phyloP scores from a whole-genome alignment of 1,139 yeast species.

The Spencermartinsiella ligniputridi region DNA sequence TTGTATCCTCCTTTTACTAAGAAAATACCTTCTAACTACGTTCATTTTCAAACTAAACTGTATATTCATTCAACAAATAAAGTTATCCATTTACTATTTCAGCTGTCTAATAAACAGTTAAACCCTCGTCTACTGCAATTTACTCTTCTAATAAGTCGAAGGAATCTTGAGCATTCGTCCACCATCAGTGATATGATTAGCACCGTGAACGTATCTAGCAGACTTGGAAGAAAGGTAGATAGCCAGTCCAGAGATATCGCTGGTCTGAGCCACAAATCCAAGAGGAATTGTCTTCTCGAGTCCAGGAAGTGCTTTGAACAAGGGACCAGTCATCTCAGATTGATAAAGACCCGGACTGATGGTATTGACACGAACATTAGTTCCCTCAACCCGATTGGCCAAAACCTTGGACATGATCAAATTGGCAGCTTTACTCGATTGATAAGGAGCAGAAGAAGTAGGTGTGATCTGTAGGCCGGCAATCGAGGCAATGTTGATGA shows the following conservation, averaged over 20 bases:
- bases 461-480: slow-evolving; percentile 77
- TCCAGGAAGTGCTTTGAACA: background rate
- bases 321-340: slow-evolving; percentile 9
- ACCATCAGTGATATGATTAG: slow-evolving; percentile 11
- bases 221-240: slow-evolving; percentile 8
- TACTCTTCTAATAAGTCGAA: background rate
- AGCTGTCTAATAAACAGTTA: too few species aligned
- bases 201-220: slow-evolving; percentile 9
- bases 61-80: too few species aligned
- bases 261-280: slow-evolving; percentile 4
- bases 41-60: too few species aligned
- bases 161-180: slow-evolving; percentile 7
- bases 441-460: slow-evolving; percentile 76
- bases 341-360: slow-evolving; percentile 12
- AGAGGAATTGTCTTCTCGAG: slow-evolving; percentile 7
- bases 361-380: slow-evolving; percentile 13
- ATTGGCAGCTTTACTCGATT: slow-evolving; percentile 79
- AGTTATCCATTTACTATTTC: too few species aligned
- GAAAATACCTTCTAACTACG: too few species aligned
- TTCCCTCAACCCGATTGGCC: slow-evolving; percentile 36
- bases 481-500: slow-evolving; percentile 77
- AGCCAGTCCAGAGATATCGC: slow-evolving; percentile 10
- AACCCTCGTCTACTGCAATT: too few species aligned
- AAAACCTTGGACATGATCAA: slow-evolving; percentile 66
- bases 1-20: too few species aligned